Conservation (phyloP, 768 basidiomycete genomes). For the Tulasnella sp. region DNA sequence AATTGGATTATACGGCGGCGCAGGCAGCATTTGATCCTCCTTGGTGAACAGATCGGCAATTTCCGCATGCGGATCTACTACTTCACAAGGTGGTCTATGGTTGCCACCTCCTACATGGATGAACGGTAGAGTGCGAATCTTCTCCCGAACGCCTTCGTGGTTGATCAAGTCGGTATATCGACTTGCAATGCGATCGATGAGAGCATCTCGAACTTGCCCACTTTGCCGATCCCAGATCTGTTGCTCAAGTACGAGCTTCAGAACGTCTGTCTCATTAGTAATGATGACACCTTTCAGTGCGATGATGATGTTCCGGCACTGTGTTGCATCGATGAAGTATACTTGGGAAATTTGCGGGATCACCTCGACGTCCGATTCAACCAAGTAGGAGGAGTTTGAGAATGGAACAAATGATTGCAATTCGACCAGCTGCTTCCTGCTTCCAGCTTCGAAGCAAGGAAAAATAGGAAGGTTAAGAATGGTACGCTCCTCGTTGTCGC, state of each 20-base stretch:
- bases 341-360: no score
- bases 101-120: not conserved
- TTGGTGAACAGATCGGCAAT: constrained; percentile 1
- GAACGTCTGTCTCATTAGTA: not conserved
- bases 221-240: constrained; percentile 1
- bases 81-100: not conserved
- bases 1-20: no score
- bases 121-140: not conserved
- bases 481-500: no score
- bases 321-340: not conserved
- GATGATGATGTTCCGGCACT: not conserved
- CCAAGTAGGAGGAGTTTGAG: no score
- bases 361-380: no score
- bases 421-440: no score
- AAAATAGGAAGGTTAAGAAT: no score
- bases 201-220: not conserved
- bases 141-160: not conserved
- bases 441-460: no score
- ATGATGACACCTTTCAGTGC: not conserved
- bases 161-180: not conserved
- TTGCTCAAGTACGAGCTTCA: not conserved
- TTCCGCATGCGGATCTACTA: not conserved
- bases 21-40: constrained; percentile 3
- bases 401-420: no score
- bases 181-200: not conserved